These are phyloP conservation scores for Puccinia polysora DNA, from an alignment of 1,284 basidiomycete species.

Conservation along the genomic window DNA sequence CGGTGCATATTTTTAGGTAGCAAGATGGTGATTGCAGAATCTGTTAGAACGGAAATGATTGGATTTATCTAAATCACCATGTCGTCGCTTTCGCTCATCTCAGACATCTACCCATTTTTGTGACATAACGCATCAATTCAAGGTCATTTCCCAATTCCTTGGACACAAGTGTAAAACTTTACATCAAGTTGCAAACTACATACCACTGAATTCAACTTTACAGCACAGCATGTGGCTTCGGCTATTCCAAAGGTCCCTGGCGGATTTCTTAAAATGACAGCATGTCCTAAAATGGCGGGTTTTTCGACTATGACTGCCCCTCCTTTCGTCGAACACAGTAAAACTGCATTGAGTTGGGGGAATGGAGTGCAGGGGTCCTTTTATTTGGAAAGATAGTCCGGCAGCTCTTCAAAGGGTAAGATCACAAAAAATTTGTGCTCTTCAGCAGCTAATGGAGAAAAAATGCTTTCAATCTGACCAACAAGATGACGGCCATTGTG, in stretches of 20 bases:
- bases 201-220: constrained; percentile 19
- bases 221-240: constrained; percentile 12
- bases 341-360: constrained; percentile 5
- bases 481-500: background rate
- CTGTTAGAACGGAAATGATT: too few relatives aligned
- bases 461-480: constrained; percentile 6
- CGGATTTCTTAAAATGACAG: constrained; percentile 2
- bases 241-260: constrained; percentile 28
- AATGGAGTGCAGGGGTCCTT: constrained; percentile 6
- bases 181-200: background rate
- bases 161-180: background rate
- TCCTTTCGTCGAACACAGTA: background rate
- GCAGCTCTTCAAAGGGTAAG: constrained; percentile 2
- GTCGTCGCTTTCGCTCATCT: too few relatives aligned
- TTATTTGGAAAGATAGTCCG: background rate
- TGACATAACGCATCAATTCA: too few relatives aligned
- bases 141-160: background rate
- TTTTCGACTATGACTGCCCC: background rate
- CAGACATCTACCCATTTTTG: too few relatives aligned
- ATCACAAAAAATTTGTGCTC: constrained; percentile 16
- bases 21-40: too few relatives aligned
- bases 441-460: constrained; percentile 1
- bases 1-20: too few relatives aligned
- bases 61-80: too few relatives aligned
- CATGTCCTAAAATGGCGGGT: constrained; percentile 9